phyloP scores from a whole-genome alignment of 768 basidiomycete species.

The Termitomyces sp. region DNA sequence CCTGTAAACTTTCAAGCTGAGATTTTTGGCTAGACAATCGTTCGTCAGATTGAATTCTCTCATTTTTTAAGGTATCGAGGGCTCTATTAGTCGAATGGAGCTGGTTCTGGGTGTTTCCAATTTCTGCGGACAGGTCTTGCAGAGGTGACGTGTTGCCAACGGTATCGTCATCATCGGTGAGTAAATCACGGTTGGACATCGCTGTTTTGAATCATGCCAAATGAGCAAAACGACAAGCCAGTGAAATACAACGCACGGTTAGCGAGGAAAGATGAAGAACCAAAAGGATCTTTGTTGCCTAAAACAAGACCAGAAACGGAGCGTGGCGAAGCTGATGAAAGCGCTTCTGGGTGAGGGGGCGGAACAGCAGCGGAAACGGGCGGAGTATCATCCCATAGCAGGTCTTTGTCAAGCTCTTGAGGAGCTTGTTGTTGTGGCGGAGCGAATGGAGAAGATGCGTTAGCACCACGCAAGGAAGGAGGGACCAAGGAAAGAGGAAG shows the following conservation, averaged over 20 bases:
- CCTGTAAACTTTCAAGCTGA: constrained; percentile 76
- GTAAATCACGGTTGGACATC: constrained; percentile 42
- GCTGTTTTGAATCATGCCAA: constrained; percentile 5
- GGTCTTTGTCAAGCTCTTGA: constrained; percentile 36
- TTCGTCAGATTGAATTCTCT: constrained; percentile 62
- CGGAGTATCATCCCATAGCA: constrained; percentile 55
- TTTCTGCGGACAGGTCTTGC: constrained; percentile 76
- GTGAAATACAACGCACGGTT: constrained; percentile 19
- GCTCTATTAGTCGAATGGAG: constrained; percentile 74
- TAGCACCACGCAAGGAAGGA: constrained; percentile 60
- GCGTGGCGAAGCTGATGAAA: constrained; percentile 18
- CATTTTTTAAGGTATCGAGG: constrained; percentile 57
- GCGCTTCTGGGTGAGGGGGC: constrained; percentile 28
- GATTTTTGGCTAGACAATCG: constrained; percentile 61
- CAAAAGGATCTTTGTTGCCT: constrained; percentile 46
- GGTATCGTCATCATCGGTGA: constrained; percentile 71
- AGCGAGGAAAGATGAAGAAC: constrained; percentile 24
- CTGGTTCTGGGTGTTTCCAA: constrained; percentile 85
- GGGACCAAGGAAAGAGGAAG: constrained; percentile 77
- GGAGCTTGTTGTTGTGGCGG: constrained; percentile 34
- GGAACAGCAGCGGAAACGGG: constrained; percentile 37
- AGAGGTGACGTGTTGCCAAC: constrained; percentile 40
- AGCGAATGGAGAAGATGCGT: constrained; percentile 35
- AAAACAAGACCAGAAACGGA: constrained; percentile 17
- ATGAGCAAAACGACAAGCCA: background rate